Percentiles rank a stretch among this genome's conserved stretches.
These are phyloP conservation scores for Mucor mucedo DNA, from an alignment of 371 early-diverging fungal species.

Conservation along the genomic window DNA sequence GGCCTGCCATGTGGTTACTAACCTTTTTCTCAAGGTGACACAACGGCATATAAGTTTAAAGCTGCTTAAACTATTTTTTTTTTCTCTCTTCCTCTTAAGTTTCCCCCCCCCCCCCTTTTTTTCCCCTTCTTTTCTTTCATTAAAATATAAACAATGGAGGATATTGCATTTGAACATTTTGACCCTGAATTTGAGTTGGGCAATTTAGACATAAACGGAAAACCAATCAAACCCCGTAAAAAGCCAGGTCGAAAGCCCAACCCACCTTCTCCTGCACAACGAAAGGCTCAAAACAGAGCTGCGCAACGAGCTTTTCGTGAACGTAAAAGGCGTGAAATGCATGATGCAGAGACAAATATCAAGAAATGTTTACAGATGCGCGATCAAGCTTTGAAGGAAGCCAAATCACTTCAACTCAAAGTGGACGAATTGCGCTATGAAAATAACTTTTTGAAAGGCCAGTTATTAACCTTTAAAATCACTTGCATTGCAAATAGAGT, in stretches of 20 bases:
- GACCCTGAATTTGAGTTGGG: conserved; percentile 48
- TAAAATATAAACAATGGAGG: conserved; percentile 13
- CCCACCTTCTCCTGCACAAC: conserved; percentile 59
- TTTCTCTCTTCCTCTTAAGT: neutral
- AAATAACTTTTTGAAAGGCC: conserved; percentile 40
- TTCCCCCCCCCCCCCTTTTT: neutral
- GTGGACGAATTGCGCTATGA: conserved; percentile 39
- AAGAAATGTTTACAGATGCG: conserved; percentile 35
- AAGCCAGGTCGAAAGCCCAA: conserved; percentile 54
- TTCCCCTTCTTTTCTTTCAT: neutral
- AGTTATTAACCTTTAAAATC: conserved; percentile 37
- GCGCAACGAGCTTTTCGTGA: conserved; percentile 81
- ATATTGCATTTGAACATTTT: conserved; percentile 50
- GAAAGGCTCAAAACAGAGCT: conserved; percentile 78
- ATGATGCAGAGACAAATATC: conserved; percentile 64
- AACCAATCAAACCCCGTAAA: conserved; percentile 47
- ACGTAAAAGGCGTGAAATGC: conserved; percentile 76
- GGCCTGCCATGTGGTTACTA: conserved; percentile 13
- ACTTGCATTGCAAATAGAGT: conserved; percentile 43
- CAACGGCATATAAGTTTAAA: neutral
- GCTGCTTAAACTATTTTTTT: neutral
- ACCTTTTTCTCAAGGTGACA: conserved; percentile 10
- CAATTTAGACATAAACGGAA: conserved; percentile 40
- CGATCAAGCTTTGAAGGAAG: conserved; percentile 39
- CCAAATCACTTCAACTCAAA: conserved; percentile 19